Evolutionary conservation across 2,329 filamentous ascomycete species (phyloP).

Genomic region (Neoascochyta sp.): DNA sequence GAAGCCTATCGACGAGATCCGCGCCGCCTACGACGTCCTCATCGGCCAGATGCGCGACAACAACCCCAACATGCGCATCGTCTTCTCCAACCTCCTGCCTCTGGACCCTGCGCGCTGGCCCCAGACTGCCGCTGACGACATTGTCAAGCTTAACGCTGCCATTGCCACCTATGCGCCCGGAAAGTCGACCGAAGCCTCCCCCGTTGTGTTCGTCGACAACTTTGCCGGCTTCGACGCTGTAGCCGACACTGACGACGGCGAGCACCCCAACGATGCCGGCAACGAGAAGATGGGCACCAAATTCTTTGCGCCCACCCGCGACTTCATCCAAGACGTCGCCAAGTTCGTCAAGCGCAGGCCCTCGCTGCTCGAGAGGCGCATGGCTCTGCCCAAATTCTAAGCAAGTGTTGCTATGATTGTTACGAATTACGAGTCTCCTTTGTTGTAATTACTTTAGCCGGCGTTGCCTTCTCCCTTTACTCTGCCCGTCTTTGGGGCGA

Average conservation of each 20-base stretch:
- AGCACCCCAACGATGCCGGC: slow-evolving; percentile 33
- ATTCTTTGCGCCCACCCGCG: slow-evolving; percentile 20
- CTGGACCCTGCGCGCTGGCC: slow-evolving; percentile 25
- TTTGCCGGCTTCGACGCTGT: slow-evolving; percentile 25
- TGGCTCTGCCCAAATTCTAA: too few species aligned
- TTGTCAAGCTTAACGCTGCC: slow-evolving; percentile 17
- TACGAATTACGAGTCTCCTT: too few species aligned
- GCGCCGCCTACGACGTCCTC: slow-evolving; percentile 39
- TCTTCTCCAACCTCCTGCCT: slow-evolving; percentile 35
- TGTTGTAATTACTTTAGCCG: too few species aligned
- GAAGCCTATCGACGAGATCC: slow-evolving; percentile 29
- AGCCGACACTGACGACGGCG: slow-evolving; percentile 32
- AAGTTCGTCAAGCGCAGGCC: too few species aligned
- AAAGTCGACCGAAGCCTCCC: slow-evolving; percentile 18
- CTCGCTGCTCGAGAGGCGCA: too few species aligned
- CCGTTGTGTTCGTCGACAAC: slow-evolving; percentile 31
- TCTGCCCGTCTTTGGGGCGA: too few species aligned
- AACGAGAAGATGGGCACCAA: slow-evolving; percentile 29
- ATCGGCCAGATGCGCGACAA: slow-evolving; percentile 43
- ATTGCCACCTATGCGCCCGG: slow-evolving; percentile 18
- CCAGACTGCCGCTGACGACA: slow-evolving; percentile 10
- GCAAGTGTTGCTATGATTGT: too few species aligned
- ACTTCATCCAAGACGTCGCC: slow-evolving; percentile 10
- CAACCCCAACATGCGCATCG: slow-evolving; percentile 41
- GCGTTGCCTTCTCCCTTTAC: too few species aligned